Percentiles rank a stretch among this genome's conserved stretches.
Conservation (phyloP, 345 rosid genomes). For the Salix purpurea region DNA sequence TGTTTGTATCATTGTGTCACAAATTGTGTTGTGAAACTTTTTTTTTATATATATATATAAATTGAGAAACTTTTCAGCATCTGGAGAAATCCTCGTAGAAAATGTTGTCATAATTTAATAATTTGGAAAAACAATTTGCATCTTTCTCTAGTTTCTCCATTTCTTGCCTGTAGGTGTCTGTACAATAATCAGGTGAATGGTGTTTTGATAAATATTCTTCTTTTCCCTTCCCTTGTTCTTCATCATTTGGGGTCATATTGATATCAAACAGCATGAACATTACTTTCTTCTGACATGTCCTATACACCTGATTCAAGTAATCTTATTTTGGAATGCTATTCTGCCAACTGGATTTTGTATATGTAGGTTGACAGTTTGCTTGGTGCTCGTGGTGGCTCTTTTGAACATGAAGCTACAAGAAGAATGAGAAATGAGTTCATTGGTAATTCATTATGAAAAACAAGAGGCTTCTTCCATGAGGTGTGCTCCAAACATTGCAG, state of each 20-base stretch:
- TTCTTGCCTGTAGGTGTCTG: neutral
- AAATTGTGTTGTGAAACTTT: neutral
- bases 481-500: too few species aligned
- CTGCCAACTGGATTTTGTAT: constrained; percentile 3
- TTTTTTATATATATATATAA: neutral
- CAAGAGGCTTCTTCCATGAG: too few species aligned
- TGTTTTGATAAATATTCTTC: neutral
- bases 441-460: too few species aligned
- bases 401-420: constrained; percentile 94
- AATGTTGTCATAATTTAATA: neutral
- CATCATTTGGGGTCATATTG: neutral
- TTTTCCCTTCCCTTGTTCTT: neutral
- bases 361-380: constrained; percentile 87
- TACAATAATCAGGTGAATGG: neutral
- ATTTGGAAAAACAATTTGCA: neutral
- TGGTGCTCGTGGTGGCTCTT: constrained; percentile 96
- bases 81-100: too few species aligned
- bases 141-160: neutral
- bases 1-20: neutral
- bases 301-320: neutral
- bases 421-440: constrained; percentile 99
- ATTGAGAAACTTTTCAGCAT: neutral
- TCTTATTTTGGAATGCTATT: neutral
- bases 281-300: neutral
- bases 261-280: neutral